phyloP scores from a whole-genome alignment of 441 rosid genomes.

The Euphorbia schlechtendalii region DNA sequence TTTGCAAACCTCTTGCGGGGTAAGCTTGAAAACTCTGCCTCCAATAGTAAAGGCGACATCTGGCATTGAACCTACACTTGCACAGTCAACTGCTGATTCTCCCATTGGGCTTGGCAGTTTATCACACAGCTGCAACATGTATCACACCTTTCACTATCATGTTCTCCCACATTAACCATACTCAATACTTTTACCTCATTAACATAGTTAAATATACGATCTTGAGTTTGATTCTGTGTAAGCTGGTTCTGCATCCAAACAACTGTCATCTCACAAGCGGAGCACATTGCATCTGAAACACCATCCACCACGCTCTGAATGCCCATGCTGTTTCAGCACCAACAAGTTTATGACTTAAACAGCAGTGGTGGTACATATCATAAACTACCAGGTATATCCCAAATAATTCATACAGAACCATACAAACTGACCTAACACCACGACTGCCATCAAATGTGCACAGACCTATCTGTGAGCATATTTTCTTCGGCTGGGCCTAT shows the following conservation, averaged over 20 bases:
- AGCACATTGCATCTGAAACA: conserved; percentile 44
- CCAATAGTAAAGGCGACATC: conserved; percentile 60
- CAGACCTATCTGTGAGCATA: conserved; percentile 63
- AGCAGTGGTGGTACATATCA: background rate
- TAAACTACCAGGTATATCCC: background rate
- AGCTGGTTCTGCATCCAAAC: conserved; percentile 73
- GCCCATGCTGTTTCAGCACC: conserved; percentile 43
- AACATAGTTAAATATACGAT: conserved; percentile 40
- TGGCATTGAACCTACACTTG: conserved; percentile 49
- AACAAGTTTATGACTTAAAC: background rate
- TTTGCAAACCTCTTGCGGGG: conserved; percentile 51
- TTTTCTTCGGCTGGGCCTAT: conserved; percentile 52
- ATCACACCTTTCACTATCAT: background rate
- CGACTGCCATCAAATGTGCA: conserved; percentile 62
- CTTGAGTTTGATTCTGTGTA: conserved; percentile 54
- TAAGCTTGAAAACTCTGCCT: conserved; percentile 48
- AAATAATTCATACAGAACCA: background rate
- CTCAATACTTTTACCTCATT: conserved; percentile 40
- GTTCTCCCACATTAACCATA: background rate
- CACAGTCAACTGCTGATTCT: conserved; percentile 67
- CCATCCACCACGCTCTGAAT: conserved; percentile 55
- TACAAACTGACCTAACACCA: conserved; percentile 45
- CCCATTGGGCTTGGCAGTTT: conserved; percentile 69
- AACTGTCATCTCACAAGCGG: conserved; percentile 73
- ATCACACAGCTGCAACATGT: conserved; percentile 52